Percentiles rank a stretch among this genome's conserved stretches.
Evolutionary conservation across 2,329 filamentous ascomycete genomes (phyloP).

Genomic region (Chrysoporthe austroafricana): DNA sequence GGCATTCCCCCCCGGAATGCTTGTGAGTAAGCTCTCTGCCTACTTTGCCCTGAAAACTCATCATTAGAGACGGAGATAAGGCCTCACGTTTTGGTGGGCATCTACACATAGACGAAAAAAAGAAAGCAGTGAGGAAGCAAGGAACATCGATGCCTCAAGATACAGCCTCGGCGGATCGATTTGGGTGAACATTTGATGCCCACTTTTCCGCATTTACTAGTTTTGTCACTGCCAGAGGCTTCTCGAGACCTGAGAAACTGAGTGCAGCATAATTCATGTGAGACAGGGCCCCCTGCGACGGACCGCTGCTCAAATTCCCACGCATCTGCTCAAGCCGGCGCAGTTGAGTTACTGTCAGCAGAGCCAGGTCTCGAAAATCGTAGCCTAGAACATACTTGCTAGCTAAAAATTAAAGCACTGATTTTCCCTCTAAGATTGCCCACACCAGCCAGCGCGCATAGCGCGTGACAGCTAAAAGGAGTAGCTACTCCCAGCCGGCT

Average conservation of each 20-base stretch:
- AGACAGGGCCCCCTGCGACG: background rate
- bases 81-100: background rate
- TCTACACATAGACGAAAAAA: background rate
- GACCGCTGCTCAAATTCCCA: too few relatives aligned
- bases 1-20: constrained; percentile 12
- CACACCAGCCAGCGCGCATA: too few relatives aligned
- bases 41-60: constrained; percentile 3
- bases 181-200: background rate
- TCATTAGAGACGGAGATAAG: background rate
- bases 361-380: too few relatives aligned
- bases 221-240: background rate
- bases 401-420: too few relatives aligned
- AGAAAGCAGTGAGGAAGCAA: background rate
- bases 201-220: background rate
- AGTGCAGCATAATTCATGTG: background rate
- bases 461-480: too few relatives aligned
- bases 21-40: constrained; percentile 13
- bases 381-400: too few relatives aligned
- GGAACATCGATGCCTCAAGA: background rate
- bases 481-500: too few relatives aligned
- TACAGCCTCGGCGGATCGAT: too few relatives aligned
- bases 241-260: background rate
- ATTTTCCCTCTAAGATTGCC: too few relatives aligned
- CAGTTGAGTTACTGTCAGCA: too few relatives aligned
- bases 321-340: too few relatives aligned